Percentiles rank a stretch among this genome's conserved stretches.
These are phyloP conservation scores for Astrocystis sublimbata DNA, from an alignment of 495 filamentous ascomycete genomes.

Conservation along the genomic window DNA sequence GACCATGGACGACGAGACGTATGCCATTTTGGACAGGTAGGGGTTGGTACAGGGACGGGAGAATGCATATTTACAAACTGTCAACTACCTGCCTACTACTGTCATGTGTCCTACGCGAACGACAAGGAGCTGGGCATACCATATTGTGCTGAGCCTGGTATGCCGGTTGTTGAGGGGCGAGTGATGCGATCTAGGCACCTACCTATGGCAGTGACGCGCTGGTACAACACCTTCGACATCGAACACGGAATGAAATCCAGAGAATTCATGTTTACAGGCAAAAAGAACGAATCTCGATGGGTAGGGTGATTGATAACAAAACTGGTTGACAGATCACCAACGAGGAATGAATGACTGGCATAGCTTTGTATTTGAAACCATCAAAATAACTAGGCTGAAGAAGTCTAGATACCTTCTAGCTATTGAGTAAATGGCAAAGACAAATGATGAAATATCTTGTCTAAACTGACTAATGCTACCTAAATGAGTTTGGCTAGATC, in stretches of 20 bases:
- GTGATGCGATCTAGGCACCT: no score
- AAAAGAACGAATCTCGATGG: conserved; percentile 19
- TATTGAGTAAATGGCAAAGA: neutral
- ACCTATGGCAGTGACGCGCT: conserved; percentile 6
- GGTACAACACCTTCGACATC: conserved; percentile 12
- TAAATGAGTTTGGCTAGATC: neutral
- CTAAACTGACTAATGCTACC: neutral
- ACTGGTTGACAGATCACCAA: neutral
- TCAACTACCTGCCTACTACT: no score
- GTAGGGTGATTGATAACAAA: neutral
- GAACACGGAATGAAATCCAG: neutral
- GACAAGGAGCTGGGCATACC: neutral
- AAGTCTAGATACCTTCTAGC: conserved; percentile 6
- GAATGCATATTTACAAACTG: neutral
- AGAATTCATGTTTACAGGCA: conserved; percentile 3
- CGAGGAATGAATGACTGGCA: neutral
- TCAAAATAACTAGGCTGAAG: conserved; percentile 14
- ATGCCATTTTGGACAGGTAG: conserved; percentile 64
- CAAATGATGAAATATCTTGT: neutral
- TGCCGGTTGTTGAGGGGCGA: neutral
- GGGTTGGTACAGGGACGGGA: neutral
- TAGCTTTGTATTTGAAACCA: conserved; percentile 10
- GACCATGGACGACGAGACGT: conserved; percentile 85
- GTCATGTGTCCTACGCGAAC: no score
- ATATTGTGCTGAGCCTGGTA: neutral